Percentiles rank a stretch among this genome's conserved stretches.
Evolutionary conservation across 1,284 basidiomycete species (phyloP).

Genomic region (Microbotryum saponariae): DNA sequence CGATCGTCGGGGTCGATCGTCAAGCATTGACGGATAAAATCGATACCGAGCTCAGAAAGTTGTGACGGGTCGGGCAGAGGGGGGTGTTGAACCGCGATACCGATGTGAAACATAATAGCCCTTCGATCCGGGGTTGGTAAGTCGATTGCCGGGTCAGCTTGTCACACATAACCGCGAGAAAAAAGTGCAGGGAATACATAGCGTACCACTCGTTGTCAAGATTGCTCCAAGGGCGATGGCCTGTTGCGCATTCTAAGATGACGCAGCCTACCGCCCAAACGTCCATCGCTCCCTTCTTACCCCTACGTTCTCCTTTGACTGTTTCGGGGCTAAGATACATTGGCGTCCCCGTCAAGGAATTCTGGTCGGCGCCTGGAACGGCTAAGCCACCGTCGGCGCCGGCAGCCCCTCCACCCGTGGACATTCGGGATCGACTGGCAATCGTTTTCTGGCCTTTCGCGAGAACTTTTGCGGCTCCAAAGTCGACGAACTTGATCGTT

Average conservation of each 20-base stretch:
- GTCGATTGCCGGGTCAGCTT: neutral
- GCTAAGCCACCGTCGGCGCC: constrained; percentile 32
- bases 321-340: constrained; percentile 99
- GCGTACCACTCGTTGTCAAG: constrained; percentile 95
- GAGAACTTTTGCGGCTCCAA: constrained; percentile 95
- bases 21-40: constrained; percentile 87
- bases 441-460: constrained; percentile 87
- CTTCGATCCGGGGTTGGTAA: neutral
- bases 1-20: constrained; percentile 77
- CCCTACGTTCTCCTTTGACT: constrained; percentile 64
- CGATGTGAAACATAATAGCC: constrained; percentile 34
- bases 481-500: constrained; percentile 96
- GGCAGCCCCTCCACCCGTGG: constrained; percentile 19
- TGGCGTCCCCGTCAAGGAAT: constrained; percentile 85
- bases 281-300: constrained; percentile 92
- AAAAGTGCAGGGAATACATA: neutral
- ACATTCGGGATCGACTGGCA: constrained; percentile 52
- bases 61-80: constrained; percentile 86
- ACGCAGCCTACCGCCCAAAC: constrained; percentile 97
- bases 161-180: constrained; percentile 1
- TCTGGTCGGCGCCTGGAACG: constrained; percentile 25
- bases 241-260: constrained; percentile 90
- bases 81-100: constrained; percentile 92
- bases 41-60: constrained; percentile 80
- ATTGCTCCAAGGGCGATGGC: constrained; percentile 95